Conservation (phyloP, 495 filamentous ascomycete species). For the Trichoderma erinaceum region DNA sequence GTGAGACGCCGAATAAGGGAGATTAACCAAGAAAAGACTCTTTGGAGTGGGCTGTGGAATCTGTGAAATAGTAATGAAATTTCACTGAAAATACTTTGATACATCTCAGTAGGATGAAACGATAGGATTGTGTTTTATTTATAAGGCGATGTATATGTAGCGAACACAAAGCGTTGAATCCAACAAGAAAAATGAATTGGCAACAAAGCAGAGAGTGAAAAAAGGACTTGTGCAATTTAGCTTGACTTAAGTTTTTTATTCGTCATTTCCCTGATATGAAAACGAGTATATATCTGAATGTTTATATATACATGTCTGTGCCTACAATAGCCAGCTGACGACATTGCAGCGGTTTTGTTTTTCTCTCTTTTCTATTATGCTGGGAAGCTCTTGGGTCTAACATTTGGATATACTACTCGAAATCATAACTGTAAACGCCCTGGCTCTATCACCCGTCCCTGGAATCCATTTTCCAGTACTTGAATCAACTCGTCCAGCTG, state of each 20-base stretch:
- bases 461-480: slow-evolving; percentile 63
- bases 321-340: background rate
- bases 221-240: background rate
- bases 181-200: background rate
- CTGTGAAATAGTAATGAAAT: background rate
- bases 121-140: background rate
- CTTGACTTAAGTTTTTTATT: background rate
- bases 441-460: slow-evolving; percentile 29
- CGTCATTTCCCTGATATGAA: background rate
- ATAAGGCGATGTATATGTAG: background rate
- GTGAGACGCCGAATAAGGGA: background rate
- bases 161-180: background rate
- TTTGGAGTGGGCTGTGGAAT: slow-evolving; percentile 1
- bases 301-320: background rate
- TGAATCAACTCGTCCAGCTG: slow-evolving; percentile 65
- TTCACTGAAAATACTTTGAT: background rate
- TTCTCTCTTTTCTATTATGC: background rate
- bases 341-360: too few species aligned
- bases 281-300: background rate
- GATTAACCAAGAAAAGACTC: background rate
- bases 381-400: slow-evolving; percentile 2
- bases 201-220: background rate
- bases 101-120: background rate
- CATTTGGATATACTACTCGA: background rate
- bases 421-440: background rate